phyloP scores from a whole-genome alignment of 1,139 yeast genomes.

The Yamadazyma triangularis region DNA sequence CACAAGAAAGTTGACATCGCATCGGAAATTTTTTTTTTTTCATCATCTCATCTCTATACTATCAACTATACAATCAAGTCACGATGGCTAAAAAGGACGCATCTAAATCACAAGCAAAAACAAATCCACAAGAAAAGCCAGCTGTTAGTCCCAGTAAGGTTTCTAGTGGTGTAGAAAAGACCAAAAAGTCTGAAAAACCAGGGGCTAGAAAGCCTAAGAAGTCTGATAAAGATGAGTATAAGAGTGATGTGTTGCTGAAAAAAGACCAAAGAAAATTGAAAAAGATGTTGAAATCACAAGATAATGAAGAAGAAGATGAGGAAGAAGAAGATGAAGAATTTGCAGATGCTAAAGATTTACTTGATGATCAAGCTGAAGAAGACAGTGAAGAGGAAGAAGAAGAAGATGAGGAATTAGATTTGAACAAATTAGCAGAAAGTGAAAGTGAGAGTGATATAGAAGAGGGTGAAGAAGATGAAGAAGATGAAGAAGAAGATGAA shows the following conservation, averaged over 20 bases:
- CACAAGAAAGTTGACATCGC: slow-evolving; percentile 4
- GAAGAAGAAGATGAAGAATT: slow-evolving; percentile 21
- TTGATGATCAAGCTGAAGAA: slow-evolving; percentile 24
- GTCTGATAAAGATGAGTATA: slow-evolving; percentile 31
- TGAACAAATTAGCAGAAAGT: slow-evolving; percentile 55
- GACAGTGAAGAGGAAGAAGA: slow-evolving; percentile 28
- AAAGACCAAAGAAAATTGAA: slow-evolving; percentile 63
- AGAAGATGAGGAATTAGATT: slow-evolving; percentile 38
- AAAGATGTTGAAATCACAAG: slow-evolving; percentile 33
- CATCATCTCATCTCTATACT: slow-evolving; percentile 11
- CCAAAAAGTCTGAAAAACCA: too few relatives aligned
- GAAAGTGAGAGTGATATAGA: slow-evolving; percentile 39
- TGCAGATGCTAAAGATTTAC: slow-evolving; percentile 19
- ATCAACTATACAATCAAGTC: too few relatives aligned
- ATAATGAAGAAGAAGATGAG: slow-evolving; percentile 17
- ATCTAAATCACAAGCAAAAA: slow-evolving; percentile 26
- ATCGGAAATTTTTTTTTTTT: slow-evolving; percentile 5
- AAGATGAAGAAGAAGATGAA: slow-evolving; percentile 34
- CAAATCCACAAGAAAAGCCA: slow-evolving; percentile 2
- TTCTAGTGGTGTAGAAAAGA: too few relatives aligned
- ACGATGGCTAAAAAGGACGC: slow-evolving; percentile 28
- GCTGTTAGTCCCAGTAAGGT: too few relatives aligned
- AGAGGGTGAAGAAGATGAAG: slow-evolving; percentile 40
- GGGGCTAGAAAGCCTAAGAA: slow-evolving; percentile 10
- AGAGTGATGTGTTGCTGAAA: slow-evolving; percentile 50